Evolutionary conservation across 768 basidiomycete genomes (phyloP), one percentile per base, ranked within the genome.

Genomic region (Kwoniella dejecticola): DNA sequence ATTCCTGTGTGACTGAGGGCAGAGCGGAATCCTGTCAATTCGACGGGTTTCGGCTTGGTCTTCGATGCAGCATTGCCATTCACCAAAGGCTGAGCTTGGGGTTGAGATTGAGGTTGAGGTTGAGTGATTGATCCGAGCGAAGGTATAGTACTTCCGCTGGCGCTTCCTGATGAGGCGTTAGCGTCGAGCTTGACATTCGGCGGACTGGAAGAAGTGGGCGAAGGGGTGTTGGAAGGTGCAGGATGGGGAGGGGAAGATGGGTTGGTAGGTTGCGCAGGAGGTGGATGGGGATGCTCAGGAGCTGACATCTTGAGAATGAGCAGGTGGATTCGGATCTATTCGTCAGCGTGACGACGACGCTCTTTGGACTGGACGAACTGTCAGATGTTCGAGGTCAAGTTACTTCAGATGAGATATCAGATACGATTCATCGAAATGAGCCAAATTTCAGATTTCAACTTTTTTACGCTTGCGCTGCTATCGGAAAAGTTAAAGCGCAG

Each of bases 1-100:
- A 86, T 82, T 44, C 85, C 85, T 21, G 84, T 80, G 68, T 82
- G 77, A 66, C 77, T 72, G 19, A 82, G 74, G 15, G 75, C 70
- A 13, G 70, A 66, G 5, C 69, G 60, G 60, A 71, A 69, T 12
- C 67, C 73, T 47, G 69, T 69, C 12, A 77, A 71, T 58, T 66
- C 57, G 13, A 56, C 33, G 26, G 73, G 59, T 23, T 65, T 30
- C 7, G 41, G 41, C 17, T 42, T 42, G 17, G 10, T 42, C 17
- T 38, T 38, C 8, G 8, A 38, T n/a, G n/a, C n/a, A 62, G 62
- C 47, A 26, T 57, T 47, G 50, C 57, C 33, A 31, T 36, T 36
- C n/a, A n/a, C n/a, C n/a, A n/a, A n/a, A n/a, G n/a, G n/a, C n/a
- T n/a, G n/a, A n/a, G n/a, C 36, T 38, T 38, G 36, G 8, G 17